These are phyloP conservation scores for Leishmania guyanensis DNA, from an alignment of 208 protist genomes.

Conservation along the genomic window DNA sequence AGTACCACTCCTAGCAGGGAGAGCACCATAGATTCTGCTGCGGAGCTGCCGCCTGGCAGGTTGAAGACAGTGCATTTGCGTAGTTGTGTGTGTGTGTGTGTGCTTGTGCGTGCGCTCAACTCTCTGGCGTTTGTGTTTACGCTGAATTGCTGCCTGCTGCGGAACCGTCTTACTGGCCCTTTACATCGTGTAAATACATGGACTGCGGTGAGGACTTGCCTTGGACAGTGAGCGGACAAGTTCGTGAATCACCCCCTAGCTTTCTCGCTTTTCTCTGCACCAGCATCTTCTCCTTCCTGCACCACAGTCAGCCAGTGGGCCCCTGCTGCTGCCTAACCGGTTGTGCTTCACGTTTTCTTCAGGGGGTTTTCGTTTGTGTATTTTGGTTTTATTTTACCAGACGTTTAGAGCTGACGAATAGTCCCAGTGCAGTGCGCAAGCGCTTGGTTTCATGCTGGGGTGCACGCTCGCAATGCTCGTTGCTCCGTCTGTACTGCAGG, in stretches of 20 bases:
- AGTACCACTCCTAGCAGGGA: constrained; percentile 4
- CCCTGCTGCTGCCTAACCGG: too few relatives aligned
- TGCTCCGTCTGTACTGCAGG: neutral
- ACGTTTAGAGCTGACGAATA: neutral
- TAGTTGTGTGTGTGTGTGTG: neutral
- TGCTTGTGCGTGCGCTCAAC: neutral
- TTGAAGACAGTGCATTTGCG: neutral
- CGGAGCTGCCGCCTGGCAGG: neutral
- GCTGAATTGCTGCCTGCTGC: neutral
- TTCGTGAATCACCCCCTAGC: neutral
- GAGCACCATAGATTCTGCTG: neutral
- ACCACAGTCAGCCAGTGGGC: neutral
- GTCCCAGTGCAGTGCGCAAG: neutral
- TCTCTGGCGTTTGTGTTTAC: neutral
- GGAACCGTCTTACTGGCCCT: neutral
- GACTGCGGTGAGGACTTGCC: neutral
- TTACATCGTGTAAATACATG: neutral
- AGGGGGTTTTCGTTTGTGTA: neutral
- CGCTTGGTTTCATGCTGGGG: neutral
- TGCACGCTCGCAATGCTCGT: neutral
- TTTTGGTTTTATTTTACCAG: neutral
- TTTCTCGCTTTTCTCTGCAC: neutral
- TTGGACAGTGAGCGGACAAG: neutral
- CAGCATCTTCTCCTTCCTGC: neutral
- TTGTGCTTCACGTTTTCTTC: neutral